Conservation (phyloP, 257 asterid genomes). For the Solanum ahanhuiri region DNA sequence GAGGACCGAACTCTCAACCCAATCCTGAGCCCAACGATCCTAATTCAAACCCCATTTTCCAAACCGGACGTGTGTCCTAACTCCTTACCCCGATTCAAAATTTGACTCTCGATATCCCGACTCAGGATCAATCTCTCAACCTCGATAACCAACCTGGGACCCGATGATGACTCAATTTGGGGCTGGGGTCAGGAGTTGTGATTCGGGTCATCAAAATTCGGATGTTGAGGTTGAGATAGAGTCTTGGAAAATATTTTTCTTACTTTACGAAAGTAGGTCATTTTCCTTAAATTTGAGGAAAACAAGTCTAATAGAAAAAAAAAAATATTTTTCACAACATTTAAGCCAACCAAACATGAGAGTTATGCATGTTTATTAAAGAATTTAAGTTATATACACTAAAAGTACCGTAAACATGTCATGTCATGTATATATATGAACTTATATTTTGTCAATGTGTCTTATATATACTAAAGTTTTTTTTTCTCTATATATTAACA, state of each 20-base stretch:
- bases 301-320: too few species aligned
- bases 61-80: neutral
- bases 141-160: neutral
- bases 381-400: too few species aligned
- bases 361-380: too few species aligned
- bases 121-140: neutral
- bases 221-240: too few species aligned
- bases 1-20: neutral
- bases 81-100: too few species aligned
- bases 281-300: neutral
- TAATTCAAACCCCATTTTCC: neutral
- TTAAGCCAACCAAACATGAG: too few species aligned
- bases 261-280: accelerated
- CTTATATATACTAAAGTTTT: neutral
- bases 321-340: too few species aligned
- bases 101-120: too few species aligned
- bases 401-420: neutral
- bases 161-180: neutral
- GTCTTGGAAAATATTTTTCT: too few species aligned
- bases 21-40: neutral
- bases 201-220: too few species aligned
- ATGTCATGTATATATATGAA: neutral
- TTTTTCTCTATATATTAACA: neutral
- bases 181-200: accelerated
- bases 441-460: neutral